phyloP scores from a whole-genome alignment of 108 stramenopile species.

The Skeletonema menzelii region DNA sequence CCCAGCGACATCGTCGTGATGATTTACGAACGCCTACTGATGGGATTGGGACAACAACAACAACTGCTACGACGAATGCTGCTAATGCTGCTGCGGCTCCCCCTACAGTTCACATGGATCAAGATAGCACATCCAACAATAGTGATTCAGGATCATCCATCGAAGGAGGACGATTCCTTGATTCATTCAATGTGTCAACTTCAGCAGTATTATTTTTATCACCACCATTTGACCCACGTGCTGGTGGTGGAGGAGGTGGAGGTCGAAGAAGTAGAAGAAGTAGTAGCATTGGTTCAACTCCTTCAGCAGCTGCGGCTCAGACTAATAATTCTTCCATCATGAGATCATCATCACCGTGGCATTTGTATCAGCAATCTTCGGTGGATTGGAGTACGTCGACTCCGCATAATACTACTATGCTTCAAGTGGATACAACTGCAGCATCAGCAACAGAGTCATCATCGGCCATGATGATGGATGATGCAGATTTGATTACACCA shows the following conservation, averaged over 20 bases:
- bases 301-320: too few relatives aligned
- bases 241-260: conserved; percentile 7
- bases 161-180: neutral
- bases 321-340: too few relatives aligned
- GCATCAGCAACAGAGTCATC: too few relatives aligned
- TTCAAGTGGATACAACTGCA: neutral
- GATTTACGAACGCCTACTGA: neutral
- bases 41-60: neutral
- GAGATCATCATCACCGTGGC: too few relatives aligned
- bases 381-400: neutral
- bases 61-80: too few relatives aligned
- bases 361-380: neutral
- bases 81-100: too few relatives aligned
- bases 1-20: neutral
- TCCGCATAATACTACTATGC: neutral
- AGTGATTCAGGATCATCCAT: neutral
- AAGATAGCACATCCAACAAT: neutral
- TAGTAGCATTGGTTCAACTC: neutral
- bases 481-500: conserved; percentile 13
- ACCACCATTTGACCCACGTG: conserved; percentile 29
- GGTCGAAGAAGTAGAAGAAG: neutral
- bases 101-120: neutral
- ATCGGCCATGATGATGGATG: neutral
- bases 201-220: conserved; percentile 6
- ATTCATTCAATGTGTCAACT: conserved; percentile 3